Evolutionary conservation across 1,284 basidiomycete genomes (phyloP).

Genomic region (Puccinia novopanici): DNA sequence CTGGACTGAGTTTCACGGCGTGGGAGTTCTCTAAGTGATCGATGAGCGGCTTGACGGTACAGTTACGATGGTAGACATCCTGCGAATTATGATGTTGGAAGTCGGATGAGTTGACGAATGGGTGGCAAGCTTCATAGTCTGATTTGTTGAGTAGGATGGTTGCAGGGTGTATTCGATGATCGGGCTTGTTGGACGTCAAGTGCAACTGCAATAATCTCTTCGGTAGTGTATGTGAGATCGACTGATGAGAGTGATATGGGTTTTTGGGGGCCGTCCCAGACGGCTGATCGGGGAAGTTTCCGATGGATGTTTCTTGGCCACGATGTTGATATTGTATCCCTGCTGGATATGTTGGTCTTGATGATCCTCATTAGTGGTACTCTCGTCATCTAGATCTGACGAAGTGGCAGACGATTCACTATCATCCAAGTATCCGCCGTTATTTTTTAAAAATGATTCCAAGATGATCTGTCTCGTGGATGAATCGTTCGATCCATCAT

Average conservation of each 20-base stretch:
- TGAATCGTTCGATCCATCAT: background rate
- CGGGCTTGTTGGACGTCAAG: background rate
- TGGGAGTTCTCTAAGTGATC: background rate
- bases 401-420: background rate
- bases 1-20: background rate
- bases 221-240: background rate
- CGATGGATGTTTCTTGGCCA: slow-evolving; percentile 1
- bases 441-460: slow-evolving; percentile 13
- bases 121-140: background rate
- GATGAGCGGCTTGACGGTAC: background rate
- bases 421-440: slow-evolving; percentile 32
- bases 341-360: background rate
- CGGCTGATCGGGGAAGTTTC: background rate
- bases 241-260: background rate
- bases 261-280: background rate
- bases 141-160: background rate
- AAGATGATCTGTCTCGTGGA: background rate
- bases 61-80: background rate
- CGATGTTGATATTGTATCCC: background rate
- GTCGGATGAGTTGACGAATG: background rate
- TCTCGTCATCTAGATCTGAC: slow-evolving; percentile 7
- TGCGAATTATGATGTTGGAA: background rate
- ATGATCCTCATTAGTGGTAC: background rate
- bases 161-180: slow-evolving; percentile 7
- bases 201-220: background rate